Conservation (phyloP, 2,329 filamentous ascomycete genomes). For the Trichoderma oligosporum region DNA sequence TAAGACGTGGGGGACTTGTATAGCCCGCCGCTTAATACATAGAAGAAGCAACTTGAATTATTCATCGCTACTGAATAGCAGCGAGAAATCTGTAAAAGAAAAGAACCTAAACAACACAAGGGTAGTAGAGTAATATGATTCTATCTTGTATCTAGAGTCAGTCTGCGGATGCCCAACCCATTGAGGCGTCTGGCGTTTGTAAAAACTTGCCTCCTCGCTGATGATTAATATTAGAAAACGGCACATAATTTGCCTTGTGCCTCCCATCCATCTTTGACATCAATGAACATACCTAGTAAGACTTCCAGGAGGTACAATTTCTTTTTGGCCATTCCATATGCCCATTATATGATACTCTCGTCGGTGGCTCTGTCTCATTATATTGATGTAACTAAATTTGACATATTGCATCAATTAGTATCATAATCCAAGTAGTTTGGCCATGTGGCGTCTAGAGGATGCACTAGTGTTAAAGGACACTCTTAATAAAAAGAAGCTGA, state of each 20-base stretch:
- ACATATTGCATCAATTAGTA: neutral
- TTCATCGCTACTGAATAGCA: no score
- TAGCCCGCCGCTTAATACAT: no score
- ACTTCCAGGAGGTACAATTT: neutral
- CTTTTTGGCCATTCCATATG: conserved; percentile 14
- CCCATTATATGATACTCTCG: conserved; percentile 10
- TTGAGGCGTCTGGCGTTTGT: no score
- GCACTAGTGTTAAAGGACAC: neutral
- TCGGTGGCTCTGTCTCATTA: conserved; percentile 10
- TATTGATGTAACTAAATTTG: conserved; percentile 8
- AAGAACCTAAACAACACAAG: no score
- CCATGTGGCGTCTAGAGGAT: neutral
- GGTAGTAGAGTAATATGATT: no score
- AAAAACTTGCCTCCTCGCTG: neutral
- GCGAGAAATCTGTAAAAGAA: no score
- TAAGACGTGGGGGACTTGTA: no score
- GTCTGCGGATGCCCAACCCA: no score
- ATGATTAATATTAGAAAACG: conserved; percentile 15
- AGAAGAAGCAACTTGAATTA: no score
- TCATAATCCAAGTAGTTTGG: neutral
- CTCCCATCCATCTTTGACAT: neutral
- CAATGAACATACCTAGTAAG: neutral
- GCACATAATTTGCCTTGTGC: conserved; percentile 6
- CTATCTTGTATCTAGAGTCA: no score
- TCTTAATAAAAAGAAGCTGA: no score